Evolutionary conservation across 768 basidiomycete species (phyloP), one percentile per base, ranked within the genome.

Genomic region (Suillus subluteus): DNA sequence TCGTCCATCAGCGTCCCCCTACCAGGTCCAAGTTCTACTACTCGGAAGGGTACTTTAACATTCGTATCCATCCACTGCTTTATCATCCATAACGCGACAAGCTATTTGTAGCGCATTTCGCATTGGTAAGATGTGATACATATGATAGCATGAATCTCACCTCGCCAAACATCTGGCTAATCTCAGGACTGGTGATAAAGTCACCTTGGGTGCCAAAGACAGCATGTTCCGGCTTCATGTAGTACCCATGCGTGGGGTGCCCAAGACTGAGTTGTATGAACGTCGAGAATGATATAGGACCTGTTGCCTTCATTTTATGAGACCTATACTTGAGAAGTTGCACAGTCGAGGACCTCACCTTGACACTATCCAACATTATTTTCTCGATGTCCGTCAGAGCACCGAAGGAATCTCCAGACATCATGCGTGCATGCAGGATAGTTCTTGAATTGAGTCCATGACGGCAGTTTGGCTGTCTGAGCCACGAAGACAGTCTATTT

Each of bases 111-210:
- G 5, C 38, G 23, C 23, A 43, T 61, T 43, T 43, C 26, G 41
- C 59, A 12, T 30, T 30, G 7, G 32, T 12, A 61, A 41, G 18
- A 43, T 67, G 35, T 38, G 4, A 54, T 26, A 43, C 8, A 41
- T 30, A 59, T 15, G 44, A n/a, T 21, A 23, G 32, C 32, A 65
- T 43, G 12, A 48, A 54, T 76, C 87, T 69, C 74, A 96, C 97
- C 88, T 99, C 97, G 66, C 98, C 98, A 75, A 99, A 99, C 0
- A 94, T 87, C 75, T 98, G 96, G 71, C 88, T 93, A 63, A 99
- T 98, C 77, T 99, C 98, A 2, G 97, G 98, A 71, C 92, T 95
- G 13, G 98, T 99, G 26, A 92, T 91, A 73, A 99, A 99, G 81
- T 99, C 98, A 6, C 98, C 98, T 50, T 84, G 82, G 0, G 87